These are phyloP conservation scores for Gleditsia sinensis DNA, from an alignment of 306 rosid genomes.

Conservation along the genomic window DNA sequence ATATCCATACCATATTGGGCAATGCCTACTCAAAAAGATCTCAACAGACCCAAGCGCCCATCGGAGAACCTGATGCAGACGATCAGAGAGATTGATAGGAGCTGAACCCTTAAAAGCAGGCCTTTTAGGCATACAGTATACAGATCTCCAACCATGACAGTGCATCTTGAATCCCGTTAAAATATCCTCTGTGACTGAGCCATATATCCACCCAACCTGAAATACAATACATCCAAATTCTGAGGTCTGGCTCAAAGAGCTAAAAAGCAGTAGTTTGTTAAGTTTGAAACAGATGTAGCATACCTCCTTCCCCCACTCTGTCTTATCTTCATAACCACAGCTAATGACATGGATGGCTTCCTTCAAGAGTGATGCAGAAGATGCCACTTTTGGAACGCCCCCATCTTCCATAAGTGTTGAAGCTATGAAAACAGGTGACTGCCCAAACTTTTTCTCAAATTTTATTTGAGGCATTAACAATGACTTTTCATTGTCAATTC, in stretches of 20 bases:
- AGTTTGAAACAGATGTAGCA: background rate
- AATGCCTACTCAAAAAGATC: slow-evolving; percentile 79
- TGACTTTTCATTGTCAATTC: slow-evolving; percentile 73
- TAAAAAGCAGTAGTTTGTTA: background rate
- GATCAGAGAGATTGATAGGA: slow-evolving; percentile 87
- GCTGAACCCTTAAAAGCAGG: slow-evolving; percentile 97
- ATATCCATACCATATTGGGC: slow-evolving; percentile 93
- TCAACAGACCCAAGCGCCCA: slow-evolving; percentile 98
- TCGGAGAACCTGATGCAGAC: slow-evolving; percentile 89
- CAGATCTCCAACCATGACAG: slow-evolving; percentile 96
- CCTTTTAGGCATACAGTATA: slow-evolving; percentile 87
- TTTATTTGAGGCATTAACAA: slow-evolving; percentile 68
- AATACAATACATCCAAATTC: slow-evolving; percentile 16
- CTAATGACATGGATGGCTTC: slow-evolving; percentile 95
- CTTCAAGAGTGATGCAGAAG: slow-evolving; percentile 81
- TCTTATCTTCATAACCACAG: slow-evolving; percentile 93
- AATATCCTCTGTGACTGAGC: slow-evolving; percentile 93
- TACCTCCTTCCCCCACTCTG: slow-evolving; percentile 98
- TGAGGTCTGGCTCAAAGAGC: background rate
- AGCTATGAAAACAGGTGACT: slow-evolving; percentile 72
- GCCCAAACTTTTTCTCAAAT: slow-evolving; percentile 88
- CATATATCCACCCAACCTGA: slow-evolving; percentile 97
- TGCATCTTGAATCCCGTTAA: slow-evolving; percentile 96
- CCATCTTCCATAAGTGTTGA: slow-evolving; percentile 82
- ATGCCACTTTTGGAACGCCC: slow-evolving; percentile 63